Conservation (phyloP, 441 rosid genomes). For the Erodium texanum region DNA sequence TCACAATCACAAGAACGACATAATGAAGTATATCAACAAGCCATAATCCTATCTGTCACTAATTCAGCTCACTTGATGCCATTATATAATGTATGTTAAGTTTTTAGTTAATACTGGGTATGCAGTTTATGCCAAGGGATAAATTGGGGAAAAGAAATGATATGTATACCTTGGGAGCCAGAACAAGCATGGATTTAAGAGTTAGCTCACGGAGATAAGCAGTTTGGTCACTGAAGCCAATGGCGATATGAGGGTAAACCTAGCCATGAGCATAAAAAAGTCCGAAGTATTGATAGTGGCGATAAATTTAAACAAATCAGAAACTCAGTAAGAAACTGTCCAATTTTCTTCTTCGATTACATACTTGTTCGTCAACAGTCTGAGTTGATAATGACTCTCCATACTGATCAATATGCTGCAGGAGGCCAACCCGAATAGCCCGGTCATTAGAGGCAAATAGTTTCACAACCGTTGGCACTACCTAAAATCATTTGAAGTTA, state of each 20-base stretch:
- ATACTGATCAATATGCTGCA: slow-evolving; percentile 93
- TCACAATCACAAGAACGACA: background rate
- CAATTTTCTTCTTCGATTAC: slow-evolving; percentile 16
- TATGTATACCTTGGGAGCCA: slow-evolving; percentile 83
- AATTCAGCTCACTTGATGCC: background rate
- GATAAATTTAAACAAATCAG: slow-evolving; percentile 1
- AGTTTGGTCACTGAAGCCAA: slow-evolving; percentile 87
- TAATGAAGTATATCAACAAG: background rate
- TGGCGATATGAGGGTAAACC: slow-evolving; percentile 92
- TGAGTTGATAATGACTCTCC: slow-evolving; percentile 85
- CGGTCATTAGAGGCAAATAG: slow-evolving; percentile 90
- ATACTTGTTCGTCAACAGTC: slow-evolving; percentile 94
- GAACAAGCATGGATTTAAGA: slow-evolving; percentile 94
- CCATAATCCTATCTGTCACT: background rate
- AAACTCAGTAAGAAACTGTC: slow-evolving; percentile 4
- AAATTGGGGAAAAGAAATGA: background rate
- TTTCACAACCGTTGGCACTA: slow-evolving; percentile 75
- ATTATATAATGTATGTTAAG: background rate
- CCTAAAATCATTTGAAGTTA: slow-evolving; percentile 30
- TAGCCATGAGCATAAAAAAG: slow-evolving; percentile 19
- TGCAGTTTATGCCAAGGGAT: slow-evolving; percentile 6
- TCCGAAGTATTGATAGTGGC: slow-evolving; percentile 7
- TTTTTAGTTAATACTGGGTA: background rate
- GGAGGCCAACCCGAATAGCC: slow-evolving; percentile 80
- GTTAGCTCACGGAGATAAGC: slow-evolving; percentile 96